Evolutionary conservation across 805 yeast species (phyloP).

Genomic region (Cyberlindnera petersonii): DNA sequence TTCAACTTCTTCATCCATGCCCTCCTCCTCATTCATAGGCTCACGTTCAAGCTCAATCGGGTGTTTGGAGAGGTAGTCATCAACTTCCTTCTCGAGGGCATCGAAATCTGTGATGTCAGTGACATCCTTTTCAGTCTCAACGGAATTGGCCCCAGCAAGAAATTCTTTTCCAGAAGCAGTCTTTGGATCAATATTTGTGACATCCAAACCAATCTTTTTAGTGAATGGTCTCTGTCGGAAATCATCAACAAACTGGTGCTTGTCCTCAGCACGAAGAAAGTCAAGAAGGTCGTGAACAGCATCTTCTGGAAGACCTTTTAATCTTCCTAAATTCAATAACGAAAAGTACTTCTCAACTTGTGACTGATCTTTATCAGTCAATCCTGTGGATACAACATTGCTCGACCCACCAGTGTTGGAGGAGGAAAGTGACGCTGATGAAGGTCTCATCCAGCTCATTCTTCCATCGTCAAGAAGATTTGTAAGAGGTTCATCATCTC

Average conservation of each 20-base stretch:
- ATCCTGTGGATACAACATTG: constrained; percentile 1
- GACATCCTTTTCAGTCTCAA: background rate
- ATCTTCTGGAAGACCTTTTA: constrained; percentile 13
- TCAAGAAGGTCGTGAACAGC: constrained; percentile 10
- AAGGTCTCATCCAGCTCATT: constrained; percentile 2
- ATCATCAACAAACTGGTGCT: constrained; percentile 15
- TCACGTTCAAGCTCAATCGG: constrained; percentile 9
- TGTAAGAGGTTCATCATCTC: too few species aligned
- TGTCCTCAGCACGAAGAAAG: constrained; percentile 13
- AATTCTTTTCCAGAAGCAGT: too few species aligned
- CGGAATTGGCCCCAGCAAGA: too few species aligned
- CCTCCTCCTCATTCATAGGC: too few species aligned
- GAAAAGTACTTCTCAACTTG: constrained; percentile 11
- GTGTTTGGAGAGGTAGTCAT: constrained; percentile 4
- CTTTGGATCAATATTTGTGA: constrained; percentile 4
- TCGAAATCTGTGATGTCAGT: constrained; percentile 6
- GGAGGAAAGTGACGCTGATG: background rate
- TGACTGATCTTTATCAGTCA: constrained; percentile 10
- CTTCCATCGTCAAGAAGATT: background rate
- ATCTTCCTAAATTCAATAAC: constrained; percentile 11
- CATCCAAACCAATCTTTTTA: constrained; percentile 12
- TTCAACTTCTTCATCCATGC: background rate
- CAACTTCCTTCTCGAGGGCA: constrained; percentile 6
- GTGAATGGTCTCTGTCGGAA: constrained; percentile 13
- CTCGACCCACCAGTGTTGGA: background rate